Evolutionary conservation across 805 yeast species (phyloP).

Genomic region (Spathaspora girioi): DNA sequence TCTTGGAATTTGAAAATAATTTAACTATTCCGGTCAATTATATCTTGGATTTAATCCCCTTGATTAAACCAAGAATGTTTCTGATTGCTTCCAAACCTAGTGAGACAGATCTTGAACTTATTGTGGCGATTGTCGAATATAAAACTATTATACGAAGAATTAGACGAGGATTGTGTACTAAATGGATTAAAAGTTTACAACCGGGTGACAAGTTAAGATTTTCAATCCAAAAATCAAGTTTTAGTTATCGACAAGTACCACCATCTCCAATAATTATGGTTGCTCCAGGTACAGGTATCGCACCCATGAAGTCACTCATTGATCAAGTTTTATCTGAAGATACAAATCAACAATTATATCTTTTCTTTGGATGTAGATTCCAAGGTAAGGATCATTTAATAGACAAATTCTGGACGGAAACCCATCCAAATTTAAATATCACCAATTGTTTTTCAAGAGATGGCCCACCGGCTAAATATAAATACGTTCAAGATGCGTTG

Average conservation of each 20-base stretch:
- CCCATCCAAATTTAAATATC: constrained; percentile 27
- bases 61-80: constrained; percentile 75
- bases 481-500: constrained; percentile 76
- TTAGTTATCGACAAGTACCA: constrained; percentile 28
- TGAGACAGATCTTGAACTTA: constrained; percentile 50
- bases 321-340: constrained; percentile 26
- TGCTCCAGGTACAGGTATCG: constrained; percentile 95
- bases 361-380: constrained; percentile 76
- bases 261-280: constrained; percentile 67
- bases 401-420: constrained; percentile 46
- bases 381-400: constrained; percentile 67
- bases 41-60: constrained; percentile 73
- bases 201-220: constrained; percentile 50
- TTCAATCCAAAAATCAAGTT: constrained; percentile 44
- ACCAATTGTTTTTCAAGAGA: constrained; percentile 47
- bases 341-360: constrained; percentile 31
- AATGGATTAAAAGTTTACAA: constrained; percentile 57
- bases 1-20: constrained; percentile 73
- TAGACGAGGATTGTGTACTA: constrained; percentile 79
- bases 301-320: constrained; percentile 80
- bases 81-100: constrained; percentile 71
- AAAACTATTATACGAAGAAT: constrained; percentile 72
- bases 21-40: constrained; percentile 73
- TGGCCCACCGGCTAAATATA: constrained; percentile 30
- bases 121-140: constrained; percentile 84